Evolutionary conservation across 164 flowering plant species (phyloP).

Genomic region (Berberis vulgaris): DNA sequence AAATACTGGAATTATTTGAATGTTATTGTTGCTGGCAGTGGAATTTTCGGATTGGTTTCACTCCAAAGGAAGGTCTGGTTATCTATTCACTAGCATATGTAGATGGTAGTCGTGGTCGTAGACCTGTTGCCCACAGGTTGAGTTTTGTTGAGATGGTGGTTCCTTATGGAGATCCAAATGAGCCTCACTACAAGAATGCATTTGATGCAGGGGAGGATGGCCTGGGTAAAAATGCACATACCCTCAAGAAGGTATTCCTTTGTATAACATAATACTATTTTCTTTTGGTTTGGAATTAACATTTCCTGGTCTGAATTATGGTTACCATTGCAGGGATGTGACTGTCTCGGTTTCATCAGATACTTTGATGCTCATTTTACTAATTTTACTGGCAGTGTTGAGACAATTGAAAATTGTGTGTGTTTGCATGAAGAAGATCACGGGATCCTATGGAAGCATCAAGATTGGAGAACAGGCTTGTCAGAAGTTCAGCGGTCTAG

Average conservation of each 20-base stretch:
- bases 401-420: conserved; percentile 88
- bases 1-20: background rate
- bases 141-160: conserved; percentile 97
- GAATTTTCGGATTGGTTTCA: conserved; percentile 87
- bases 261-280: background rate
- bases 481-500: conserved; percentile 79
- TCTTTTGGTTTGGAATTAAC: background rate
- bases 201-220: conserved; percentile 98
- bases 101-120: conserved; percentile 82
- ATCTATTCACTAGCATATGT: conserved; percentile 81
- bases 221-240: conserved; percentile 88
- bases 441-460: conserved; percentile 90
- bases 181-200: conserved; percentile 92
- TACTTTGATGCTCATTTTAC: conserved; percentile 89
- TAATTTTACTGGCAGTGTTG: conserved; percentile 87
- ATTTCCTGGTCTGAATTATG: background rate
- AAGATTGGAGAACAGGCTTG: conserved; percentile 90
- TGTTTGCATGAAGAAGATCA: conserved; percentile 92
- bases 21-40: conserved; percentile 39
- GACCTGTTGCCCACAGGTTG: conserved; percentile 81
- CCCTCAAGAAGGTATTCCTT: conserved; percentile 65
- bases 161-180: conserved; percentile 92
- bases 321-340: conserved; percentile 64
- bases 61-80: conserved; percentile 80
- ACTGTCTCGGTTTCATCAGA: conserved; percentile 79